These are phyloP conservation scores for Pyrenophora tritici-repentis DNA, from an alignment of 2,329 filamentous ascomycete genomes.

Conservation along the genomic window DNA sequence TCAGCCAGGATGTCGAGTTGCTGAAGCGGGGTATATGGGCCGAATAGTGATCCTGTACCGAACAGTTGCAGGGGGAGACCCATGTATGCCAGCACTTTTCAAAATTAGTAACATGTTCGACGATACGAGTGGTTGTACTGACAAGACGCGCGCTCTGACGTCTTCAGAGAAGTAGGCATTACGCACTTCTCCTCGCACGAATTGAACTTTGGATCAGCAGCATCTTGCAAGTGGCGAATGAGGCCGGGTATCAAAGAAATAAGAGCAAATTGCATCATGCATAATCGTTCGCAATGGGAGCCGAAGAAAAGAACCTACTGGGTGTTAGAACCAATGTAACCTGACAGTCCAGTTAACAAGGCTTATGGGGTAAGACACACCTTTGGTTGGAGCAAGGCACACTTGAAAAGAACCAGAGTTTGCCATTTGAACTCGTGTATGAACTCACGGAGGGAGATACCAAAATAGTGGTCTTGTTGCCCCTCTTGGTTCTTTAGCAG, in stretches of 20 bases:
- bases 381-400: conserved; percentile 91
- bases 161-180: conserved; percentile 82
- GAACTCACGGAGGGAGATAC: conserved; percentile 82
- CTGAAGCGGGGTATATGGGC: conserved; percentile 94
- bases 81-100: conserved; percentile 82
- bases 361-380: conserved; percentile 52
- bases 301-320: conserved; percentile 95
- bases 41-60: conserved; percentile 93
- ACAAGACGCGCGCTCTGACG: conserved; percentile 86
- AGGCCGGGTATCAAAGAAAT: conserved; percentile 94
- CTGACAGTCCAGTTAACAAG: too few species aligned
- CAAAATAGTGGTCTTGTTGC: conserved; percentile 84
- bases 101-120: conserved; percentile 26
- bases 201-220: conserved; percentile 90
- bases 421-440: conserved; percentile 95
- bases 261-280: conserved; percentile 98
- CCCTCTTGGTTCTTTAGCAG: conserved; percentile 66
- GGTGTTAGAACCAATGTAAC: conserved; percentile 16
- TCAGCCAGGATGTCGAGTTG: conserved; percentile 94
- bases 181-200: conserved; percentile 75
- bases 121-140: conserved; percentile 21
- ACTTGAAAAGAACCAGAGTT: conserved; percentile 92
- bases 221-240: conserved; percentile 89
- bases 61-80: conserved; percentile 94
- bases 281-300: conserved; percentile 90